Evolutionary conservation across 768 basidiomycete genomes (phyloP).

Genomic region (Serendipita vermifera): DNA sequence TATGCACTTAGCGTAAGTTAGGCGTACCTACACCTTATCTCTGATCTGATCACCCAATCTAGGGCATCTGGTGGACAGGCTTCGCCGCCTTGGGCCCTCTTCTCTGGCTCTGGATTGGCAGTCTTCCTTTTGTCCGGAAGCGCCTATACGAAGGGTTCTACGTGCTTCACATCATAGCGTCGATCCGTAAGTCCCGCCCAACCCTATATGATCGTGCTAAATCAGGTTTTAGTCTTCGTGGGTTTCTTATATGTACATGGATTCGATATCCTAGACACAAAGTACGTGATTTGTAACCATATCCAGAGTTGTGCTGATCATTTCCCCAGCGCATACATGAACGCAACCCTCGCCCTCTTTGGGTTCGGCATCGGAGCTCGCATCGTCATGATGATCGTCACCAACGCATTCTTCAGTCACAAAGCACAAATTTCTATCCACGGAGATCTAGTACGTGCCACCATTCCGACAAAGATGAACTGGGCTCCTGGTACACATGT

Average conservation of each 20-base stretch:
- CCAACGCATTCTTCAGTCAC: too few species aligned
- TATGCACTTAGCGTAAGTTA: background rate
- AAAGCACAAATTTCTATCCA: too few species aligned
- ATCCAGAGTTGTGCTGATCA: background rate
- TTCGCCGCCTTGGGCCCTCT: background rate
- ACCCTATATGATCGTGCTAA: too few species aligned
- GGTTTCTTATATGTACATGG: constrained; percentile 8
- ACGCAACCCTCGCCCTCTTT: too few species aligned
- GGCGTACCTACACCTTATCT: background rate
- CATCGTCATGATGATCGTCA: too few species aligned
- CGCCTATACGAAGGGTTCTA: background rate
- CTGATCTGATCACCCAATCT: background rate
- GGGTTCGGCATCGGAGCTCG: too few species aligned
- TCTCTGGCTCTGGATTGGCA: background rate
- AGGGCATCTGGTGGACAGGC: background rate
- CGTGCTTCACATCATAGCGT: background rate
- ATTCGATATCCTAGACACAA: background rate
- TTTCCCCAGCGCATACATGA: too few species aligned
- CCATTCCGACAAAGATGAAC: background rate
- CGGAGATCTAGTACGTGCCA: background rate
- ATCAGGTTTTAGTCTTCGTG: constrained; percentile 1
- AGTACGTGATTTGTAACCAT: background rate
- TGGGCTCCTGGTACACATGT: constrained; percentile 8
- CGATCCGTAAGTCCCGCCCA: constrained; percentile 6
- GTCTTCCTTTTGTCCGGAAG: background rate